Evolutionary conservation across 2,329 filamentous ascomycete genomes (phyloP), one percentile per base, ranked within the genome.

Genomic region (Neofusicoccum umdonicola): DNA sequence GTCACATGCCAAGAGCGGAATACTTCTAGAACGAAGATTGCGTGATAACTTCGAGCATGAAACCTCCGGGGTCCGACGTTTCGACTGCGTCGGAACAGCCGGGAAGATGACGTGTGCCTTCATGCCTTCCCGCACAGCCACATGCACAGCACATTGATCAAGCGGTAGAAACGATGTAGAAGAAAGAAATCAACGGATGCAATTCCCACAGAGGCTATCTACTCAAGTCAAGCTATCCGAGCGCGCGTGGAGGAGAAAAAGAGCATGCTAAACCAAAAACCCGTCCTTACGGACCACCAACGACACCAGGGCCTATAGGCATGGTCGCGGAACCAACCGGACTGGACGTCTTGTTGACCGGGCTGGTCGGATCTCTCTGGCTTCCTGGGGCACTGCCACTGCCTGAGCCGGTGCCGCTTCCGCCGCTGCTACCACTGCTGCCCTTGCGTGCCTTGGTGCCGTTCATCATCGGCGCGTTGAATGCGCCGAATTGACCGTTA

Each of bases 381-480:
- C 75, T 77, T 12, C 42, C 64, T 15, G 58, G 74, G 74, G 67
- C 72, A 74, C 67, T 77, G 72, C 66, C 75, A 42, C 52, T 77
- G 71, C 74, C 71, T 71, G 79, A 72, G 71, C 81, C 66, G 72
- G 80, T 78, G 67, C 80, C 75, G 73, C 73, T 73, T 9, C 66
- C 68, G 22, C 71, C 69, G 35, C 76, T 77, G 39, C 76, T 77
- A 52, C 81, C 82, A 67, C 83, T 84, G 71, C 82, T 84, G 57
- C 77, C 81, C 58, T 77, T 76, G 58, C 69, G 67, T 4, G 73
- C 74, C 58, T 72, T 67, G 34, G 41, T 42, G 3, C 56, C 56
- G 44, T 64, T 64, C 50, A 58, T 35, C 19, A 64, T 57, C 12
- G 62, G 44, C 9, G 62, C 51, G 15, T 58, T 64, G 35, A 57